phyloP scores from a whole-genome alignment of 345 rosid species.

The Populus deltoides region DNA sequence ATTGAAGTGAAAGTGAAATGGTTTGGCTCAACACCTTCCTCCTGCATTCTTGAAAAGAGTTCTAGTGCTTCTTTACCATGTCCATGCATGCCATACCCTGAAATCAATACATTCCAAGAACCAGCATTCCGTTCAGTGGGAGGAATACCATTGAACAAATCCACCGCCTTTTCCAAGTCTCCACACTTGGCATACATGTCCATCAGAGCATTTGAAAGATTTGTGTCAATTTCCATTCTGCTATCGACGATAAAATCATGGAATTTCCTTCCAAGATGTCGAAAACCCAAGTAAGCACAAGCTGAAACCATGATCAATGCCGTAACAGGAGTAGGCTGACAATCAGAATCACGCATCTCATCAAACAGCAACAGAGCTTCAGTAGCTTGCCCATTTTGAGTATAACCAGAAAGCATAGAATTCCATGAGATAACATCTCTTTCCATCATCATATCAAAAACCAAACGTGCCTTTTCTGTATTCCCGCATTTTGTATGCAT shows the following conservation, averaged over 20 bases:
- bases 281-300: constrained; percentile 50
- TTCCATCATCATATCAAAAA: constrained; percentile 41
- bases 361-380: constrained; percentile 48
- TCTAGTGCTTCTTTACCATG: constrained; percentile 38
- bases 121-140: constrained; percentile 27
- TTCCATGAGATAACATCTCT: constrained; percentile 57
- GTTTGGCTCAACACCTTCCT: constrained; percentile 43
- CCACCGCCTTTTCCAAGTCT: constrained; percentile 41
- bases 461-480: constrained; percentile 36
- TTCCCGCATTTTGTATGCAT: constrained; percentile 50
- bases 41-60: constrained; percentile 47
- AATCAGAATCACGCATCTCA: constrained; percentile 37
- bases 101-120: constrained; percentile 56
- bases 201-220: constrained; percentile 43
- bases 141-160: constrained; percentile 36
- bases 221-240: constrained; percentile 31
- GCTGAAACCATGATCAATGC: constrained; percentile 52
- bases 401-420: constrained; percentile 53
- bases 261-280: constrained; percentile 39
- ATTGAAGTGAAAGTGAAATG: constrained; percentile 50
- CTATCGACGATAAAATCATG: constrained; percentile 30
- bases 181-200: constrained; percentile 67
- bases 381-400: constrained; percentile 50
- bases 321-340: constrained; percentile 40
- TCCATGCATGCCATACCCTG: constrained; percentile 57